Percentiles rank a stretch among this genome's conserved stretches.
Evolutionary conservation across 768 basidiomycete species (phyloP).

Genomic region (Phaeotremella fagi): DNA sequence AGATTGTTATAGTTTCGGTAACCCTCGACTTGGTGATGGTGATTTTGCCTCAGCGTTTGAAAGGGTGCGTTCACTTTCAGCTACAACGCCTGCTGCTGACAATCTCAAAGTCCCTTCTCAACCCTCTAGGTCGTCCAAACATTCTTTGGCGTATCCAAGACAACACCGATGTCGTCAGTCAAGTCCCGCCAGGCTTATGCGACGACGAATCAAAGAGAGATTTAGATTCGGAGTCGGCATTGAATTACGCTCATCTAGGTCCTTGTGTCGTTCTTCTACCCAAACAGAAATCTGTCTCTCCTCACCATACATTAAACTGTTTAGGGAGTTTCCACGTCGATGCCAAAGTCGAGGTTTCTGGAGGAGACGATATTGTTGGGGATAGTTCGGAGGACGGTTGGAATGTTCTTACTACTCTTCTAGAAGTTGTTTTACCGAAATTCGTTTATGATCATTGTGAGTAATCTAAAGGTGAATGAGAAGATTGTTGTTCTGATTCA

Average conservation of each 20-base stretch:
- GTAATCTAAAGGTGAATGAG: not conserved
- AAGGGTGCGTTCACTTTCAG: not conserved
- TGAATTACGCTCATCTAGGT: not conserved
- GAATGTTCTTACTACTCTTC: not conserved
- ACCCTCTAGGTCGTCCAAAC: not conserved
- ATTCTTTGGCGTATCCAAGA: not conserved
- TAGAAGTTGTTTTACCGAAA: not conserved
- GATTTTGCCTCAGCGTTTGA: not conserved
- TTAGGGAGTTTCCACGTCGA: not conserved
- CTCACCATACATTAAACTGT: not conserved
- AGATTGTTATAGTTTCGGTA: not conserved
- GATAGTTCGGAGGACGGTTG: not conserved
- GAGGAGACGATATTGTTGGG: not conserved
- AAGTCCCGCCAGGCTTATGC: not conserved
- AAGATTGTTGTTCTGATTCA: not conserved
- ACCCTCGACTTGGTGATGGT: not conserved
- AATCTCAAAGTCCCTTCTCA: not conserved
- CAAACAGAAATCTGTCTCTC: too few species aligned
- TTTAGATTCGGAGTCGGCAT: not conserved
- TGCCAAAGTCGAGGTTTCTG: not conserved
- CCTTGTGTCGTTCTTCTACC: not conserved
- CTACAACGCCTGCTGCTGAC: not conserved
- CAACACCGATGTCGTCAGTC: not conserved
- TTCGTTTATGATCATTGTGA: not conserved
- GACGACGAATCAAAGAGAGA: not conserved